A percentile compares a stretch with the other conserved stretches of the same genome.
Evolutionary conservation across 805 yeast species (phyloP).

Genomic region (Starmerella sirachaensis): DNA sequence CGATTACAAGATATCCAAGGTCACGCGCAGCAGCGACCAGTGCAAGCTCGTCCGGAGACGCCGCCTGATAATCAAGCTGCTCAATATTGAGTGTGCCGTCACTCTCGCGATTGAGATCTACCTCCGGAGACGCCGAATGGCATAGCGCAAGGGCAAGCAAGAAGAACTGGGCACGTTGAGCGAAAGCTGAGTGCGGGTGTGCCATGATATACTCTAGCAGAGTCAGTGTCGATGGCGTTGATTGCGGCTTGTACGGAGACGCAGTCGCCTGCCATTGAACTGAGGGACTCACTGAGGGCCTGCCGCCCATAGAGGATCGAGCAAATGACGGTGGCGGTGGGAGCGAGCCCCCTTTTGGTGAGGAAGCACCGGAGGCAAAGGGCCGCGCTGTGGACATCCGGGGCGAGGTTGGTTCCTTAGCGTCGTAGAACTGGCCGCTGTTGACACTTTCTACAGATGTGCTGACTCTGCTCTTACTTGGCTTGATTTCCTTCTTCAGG

Average conservation of each 20-base stretch:
- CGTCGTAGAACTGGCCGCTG: no score
- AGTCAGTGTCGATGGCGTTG: constrained; percentile 46
- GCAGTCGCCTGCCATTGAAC: constrained; percentile 39
- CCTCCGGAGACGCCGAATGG: constrained; percentile 77
- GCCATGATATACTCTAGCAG: constrained; percentile 57
- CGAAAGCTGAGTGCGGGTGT: constrained; percentile 56
- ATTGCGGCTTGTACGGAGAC: constrained; percentile 34
- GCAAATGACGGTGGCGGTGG: no score
- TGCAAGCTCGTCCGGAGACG: constrained; percentile 95
- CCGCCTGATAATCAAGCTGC: constrained; percentile 69
- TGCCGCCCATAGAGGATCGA: no score
- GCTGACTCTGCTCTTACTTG: no score
- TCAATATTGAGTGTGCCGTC: constrained; percentile 37
- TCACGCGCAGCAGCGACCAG: constrained; percentile 90
- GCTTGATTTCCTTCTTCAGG: no score
- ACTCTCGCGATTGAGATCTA: constrained; percentile 23
- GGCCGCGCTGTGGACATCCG: no score
- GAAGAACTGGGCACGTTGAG: constrained; percentile 67
- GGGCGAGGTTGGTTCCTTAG: no score
- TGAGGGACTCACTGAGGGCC: no score
- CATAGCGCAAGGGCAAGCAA: constrained; percentile 74
- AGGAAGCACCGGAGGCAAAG: no score
- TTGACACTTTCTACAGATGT: no score
- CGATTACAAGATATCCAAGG: constrained; percentile 76
- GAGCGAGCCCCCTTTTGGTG: no score